Evolutionary conservation across 257 asterid species (phyloP).

Genomic region (Eustoma russellianum): DNA sequence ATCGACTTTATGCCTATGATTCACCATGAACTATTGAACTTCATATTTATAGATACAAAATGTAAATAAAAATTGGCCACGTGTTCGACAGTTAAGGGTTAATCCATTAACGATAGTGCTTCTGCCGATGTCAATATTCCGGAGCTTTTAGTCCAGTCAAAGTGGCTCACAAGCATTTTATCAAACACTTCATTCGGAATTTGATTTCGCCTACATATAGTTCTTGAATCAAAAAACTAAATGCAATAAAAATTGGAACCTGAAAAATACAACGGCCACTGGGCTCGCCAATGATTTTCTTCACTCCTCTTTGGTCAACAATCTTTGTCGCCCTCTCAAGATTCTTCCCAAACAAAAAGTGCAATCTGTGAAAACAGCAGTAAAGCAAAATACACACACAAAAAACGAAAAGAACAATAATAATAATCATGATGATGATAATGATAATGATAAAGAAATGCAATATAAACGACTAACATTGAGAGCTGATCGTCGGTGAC

Average conservation of each 20-base stretch:
- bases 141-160: not conserved
- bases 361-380: conserved; percentile 36
- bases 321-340: conserved; percentile 75
- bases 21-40: no score
- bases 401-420: not conserved
- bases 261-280: conserved; percentile 75
- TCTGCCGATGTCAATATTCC: no score
- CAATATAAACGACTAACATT: conserved; percentile 29
- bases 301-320: conserved; percentile 72
- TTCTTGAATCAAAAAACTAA: not conserved
- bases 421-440: not conserved
- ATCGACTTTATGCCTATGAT: no score
- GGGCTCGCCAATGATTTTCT: conserved; percentile 61
- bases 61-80: no score
- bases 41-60: no score
- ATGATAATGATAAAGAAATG: not conserved
- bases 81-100: no score
- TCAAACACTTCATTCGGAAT: not conserved
- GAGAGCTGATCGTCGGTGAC: conserved; percentile 85
- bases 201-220: not conserved
- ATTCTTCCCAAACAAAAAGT: conserved; percentile 76
- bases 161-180: not conserved
- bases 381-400: not conserved
- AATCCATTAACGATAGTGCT: no score
- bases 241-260: conserved; percentile 20